Evolutionary conservation across 2,329 filamentous ascomycete species (phyloP).

Genomic region (Fonsecaea multimorphosa): DNA sequence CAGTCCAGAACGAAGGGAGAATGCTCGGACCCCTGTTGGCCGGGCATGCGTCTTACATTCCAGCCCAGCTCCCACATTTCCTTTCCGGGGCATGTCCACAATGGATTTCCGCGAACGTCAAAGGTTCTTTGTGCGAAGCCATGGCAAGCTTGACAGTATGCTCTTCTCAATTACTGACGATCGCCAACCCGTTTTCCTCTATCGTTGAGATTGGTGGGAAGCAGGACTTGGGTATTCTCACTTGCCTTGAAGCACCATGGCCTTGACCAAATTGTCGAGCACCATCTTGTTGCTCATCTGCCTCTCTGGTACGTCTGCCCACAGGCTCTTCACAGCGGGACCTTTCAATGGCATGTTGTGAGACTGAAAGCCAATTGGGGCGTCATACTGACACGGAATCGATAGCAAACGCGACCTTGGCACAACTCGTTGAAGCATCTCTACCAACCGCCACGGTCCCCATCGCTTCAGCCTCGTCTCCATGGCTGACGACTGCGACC

Average conservation of each 20-base stretch:
- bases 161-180: background rate
- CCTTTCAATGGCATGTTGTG: constrained; percentile 17
- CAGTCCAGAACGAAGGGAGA: background rate
- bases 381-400: background rate
- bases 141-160: background rate
- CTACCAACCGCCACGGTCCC: constrained; percentile 19
- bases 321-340: constrained; percentile 12
- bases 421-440: constrained; percentile 9
- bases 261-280: background rate
- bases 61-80: constrained; percentile 10
- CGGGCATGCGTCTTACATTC: constrained; percentile 20
- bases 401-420: constrained; percentile 6
- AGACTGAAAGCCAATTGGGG: background rate
- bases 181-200: background rate
- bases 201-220: background rate
- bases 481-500: constrained; percentile 14
- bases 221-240: background rate
- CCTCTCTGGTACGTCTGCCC: constrained; percentile 18
- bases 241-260: constrained; percentile 9
- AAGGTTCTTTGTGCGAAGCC: constrained; percentile 11
- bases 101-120: constrained; percentile 10
- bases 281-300: constrained; percentile 6
- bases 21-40: background rate
- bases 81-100: constrained; percentile 11
- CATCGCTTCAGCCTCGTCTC: constrained; percentile 6